Evolutionary conservation across 345 rosid species (phyloP), one percentile per base, ranked within the genome.

Genomic region (Citrus sp.): DNA sequence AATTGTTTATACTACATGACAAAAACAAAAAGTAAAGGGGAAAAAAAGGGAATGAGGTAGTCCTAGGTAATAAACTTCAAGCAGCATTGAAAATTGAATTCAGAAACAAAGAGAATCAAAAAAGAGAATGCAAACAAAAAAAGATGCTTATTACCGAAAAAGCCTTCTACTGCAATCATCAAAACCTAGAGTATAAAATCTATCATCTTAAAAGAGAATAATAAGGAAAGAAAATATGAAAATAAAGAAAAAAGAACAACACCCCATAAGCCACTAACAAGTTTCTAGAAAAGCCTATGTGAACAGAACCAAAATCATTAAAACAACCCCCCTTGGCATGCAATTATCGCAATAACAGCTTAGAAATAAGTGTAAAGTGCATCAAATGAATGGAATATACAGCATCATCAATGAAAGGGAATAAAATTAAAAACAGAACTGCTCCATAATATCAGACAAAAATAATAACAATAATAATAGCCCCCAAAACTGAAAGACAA

Each of bases 281-380:
- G 51, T 42, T 67, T 74, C 59, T 58, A 49, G 70, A 76, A 78
- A 63, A 64, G 70, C 42, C 59, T 54, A 63, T 68, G 34, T 73
- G 63, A 69, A 46, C 75, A 72, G 72, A 74, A 74, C 81, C 87
- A 64, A 70, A 82, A 84, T 84, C 73, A 84, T 79, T 66, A 4
- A 79, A 72, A 65, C 59, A 84, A 40, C 34, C 28, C 46, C 25
- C 28, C 75, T 73, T 71, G 69, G 64, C 21, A 76, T 76, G 80
- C 83, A 80, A 77, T 79, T 18, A 75, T 72, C 62, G 9, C 34
- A 22, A 82, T 34, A 74, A 77, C 73, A 76, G 40, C 77, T 63
- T 67, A 63, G 35, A 54, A 76, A 62, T 12, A 6, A 81, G 70
- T 32, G 70, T 73, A 78, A 75, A 82, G 77, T 65, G 72, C 27